phyloP scores from a whole-genome alignment of 345 rosid species.

The Erucastrum elatum region DNA sequence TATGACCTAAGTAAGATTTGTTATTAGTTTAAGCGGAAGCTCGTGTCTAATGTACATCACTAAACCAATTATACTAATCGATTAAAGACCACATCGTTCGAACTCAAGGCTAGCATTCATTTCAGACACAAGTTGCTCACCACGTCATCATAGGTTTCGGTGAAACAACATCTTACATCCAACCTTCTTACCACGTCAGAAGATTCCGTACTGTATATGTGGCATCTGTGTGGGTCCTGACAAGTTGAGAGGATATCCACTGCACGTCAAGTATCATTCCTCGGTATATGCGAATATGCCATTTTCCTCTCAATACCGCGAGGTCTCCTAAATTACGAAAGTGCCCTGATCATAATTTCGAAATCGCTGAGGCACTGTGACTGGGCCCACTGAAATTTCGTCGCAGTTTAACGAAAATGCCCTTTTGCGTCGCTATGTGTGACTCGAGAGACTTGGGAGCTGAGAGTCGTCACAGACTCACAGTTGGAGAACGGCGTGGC shows the following conservation, averaged over 20 bases:
- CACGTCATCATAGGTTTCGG: not conserved
- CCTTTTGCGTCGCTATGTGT: slow-evolving; percentile 10
- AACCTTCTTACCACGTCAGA: slow-evolving; percentile 26
- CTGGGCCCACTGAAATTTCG: not conserved
- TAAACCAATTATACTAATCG: slow-evolving; percentile 3
- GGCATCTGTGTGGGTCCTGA: slow-evolving; percentile 32
- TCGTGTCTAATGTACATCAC: not conserved
- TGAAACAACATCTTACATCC: not conserved
- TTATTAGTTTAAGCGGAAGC: not conserved
- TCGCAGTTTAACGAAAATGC: not conserved
- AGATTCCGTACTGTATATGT: slow-evolving; percentile 22
- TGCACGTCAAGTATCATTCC: slow-evolving; percentile 41
- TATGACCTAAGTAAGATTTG: slow-evolving; percentile 21
- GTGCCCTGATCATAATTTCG: not conserved
- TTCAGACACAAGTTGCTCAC: not conserved
- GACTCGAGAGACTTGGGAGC: not conserved
- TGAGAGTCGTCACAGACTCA: slow-evolving; percentile 23
- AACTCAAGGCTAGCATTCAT: slow-evolving; percentile 28
- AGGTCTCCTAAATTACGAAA: not conserved
- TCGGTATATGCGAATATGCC: slow-evolving; percentile 42
- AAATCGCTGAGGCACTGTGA: not conserved
- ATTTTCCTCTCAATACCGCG: slow-evolving; percentile 8
- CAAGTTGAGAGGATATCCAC: slow-evolving; percentile 38
- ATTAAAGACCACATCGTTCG: slow-evolving; percentile 13
- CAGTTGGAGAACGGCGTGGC: slow-evolving; percentile 16